phyloP scores from a whole-genome alignment of 169 alveolate species.

The Plasmodium chabaudi region DNA sequence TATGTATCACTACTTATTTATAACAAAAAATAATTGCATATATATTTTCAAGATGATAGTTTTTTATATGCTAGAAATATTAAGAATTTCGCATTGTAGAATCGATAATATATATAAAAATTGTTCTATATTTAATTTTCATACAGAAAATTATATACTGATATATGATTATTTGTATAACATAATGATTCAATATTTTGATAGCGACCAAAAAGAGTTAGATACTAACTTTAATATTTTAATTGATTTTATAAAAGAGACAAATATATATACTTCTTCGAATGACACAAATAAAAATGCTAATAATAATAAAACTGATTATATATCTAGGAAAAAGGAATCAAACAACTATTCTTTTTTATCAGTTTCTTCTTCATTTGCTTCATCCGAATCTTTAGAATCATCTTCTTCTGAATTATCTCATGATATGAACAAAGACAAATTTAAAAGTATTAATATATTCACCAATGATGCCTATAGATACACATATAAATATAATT shows the following conservation, averaged over 20 bases:
- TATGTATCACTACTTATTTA: slow-evolving; percentile 58
- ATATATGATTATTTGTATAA: slow-evolving; percentile 61
- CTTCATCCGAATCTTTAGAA: not conserved
- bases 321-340: not conserved
- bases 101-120: slow-evolving; percentile 11
- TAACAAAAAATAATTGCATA: slow-evolving; percentile 66
- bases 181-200: slow-evolving; percentile 35
- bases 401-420: slow-evolving; percentile 38
- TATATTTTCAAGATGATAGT: slow-evolving; percentile 53
- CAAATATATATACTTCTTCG: not conserved
- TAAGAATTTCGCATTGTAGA: slow-evolving; percentile 29
- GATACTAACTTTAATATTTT: slow-evolving; percentile 25
- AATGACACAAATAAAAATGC: slow-evolving; percentile 7
- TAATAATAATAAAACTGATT: not conserved
- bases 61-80: slow-evolving; percentile 46
- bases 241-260: slow-evolving; percentile 33
- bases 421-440: slow-evolving; percentile 19
- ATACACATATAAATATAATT: slow-evolving; percentile 37
- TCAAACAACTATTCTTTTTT: not conserved
- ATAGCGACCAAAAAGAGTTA: not conserved
- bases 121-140: slow-evolving; percentile 33
- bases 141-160: slow-evolving; percentile 33
- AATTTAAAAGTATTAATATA: slow-evolving; percentile 32
- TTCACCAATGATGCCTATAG: not conserved
- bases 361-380: not conserved